Evolutionary conservation across 2,329 filamentous ascomycete genomes (phyloP).

Genomic region (Paecilomyces niveus): DNA sequence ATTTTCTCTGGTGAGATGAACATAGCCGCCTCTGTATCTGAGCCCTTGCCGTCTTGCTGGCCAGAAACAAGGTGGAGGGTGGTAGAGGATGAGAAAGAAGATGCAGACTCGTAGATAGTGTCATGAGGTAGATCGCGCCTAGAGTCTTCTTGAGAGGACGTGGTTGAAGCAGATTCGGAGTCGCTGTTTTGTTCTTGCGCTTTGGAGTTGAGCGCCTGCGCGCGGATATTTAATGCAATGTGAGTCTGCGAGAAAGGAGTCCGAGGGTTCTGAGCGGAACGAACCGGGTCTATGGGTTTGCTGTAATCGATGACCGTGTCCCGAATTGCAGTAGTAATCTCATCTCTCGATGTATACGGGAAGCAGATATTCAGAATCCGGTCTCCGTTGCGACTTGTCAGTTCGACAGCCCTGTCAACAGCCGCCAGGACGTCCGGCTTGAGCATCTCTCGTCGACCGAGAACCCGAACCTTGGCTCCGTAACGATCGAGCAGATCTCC

Average conservation of each 20-base stretch:
- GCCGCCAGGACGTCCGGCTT: conserved; percentile 82
- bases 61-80: conserved; percentile 38
- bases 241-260: conserved; percentile 80
- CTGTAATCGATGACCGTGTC: conserved; percentile 83
- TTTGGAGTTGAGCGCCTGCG: conserved; percentile 43
- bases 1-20: conserved; percentile 81
- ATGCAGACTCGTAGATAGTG: conserved; percentile 24
- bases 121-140: conserved; percentile 14
- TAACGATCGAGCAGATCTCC: conserved; percentile 90
- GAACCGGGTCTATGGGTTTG: conserved; percentile 51
- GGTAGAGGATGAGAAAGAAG: conserved; percentile 41
- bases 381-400: conserved; percentile 80
- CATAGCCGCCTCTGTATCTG: conserved; percentile 22
- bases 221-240: conserved; percentile 78
- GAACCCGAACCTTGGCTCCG: conserved; percentile 75
- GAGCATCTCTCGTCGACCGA: conserved; percentile 78
- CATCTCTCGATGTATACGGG: conserved; percentile 90
- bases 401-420: conserved; percentile 75
- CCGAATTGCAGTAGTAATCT: conserved; percentile 85
- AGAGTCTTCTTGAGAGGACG: conserved; percentile 36
- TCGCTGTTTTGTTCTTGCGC: conserved; percentile 37
- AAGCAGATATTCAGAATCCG: conserved; percentile 90
- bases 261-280: conserved; percentile 31
- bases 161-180: conserved; percentile 38
- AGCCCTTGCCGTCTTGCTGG: conserved; percentile 25